phyloP scores from a whole-genome alignment of 495 filamentous ascomycete genomes.

The Penicillium verhagenii region DNA sequence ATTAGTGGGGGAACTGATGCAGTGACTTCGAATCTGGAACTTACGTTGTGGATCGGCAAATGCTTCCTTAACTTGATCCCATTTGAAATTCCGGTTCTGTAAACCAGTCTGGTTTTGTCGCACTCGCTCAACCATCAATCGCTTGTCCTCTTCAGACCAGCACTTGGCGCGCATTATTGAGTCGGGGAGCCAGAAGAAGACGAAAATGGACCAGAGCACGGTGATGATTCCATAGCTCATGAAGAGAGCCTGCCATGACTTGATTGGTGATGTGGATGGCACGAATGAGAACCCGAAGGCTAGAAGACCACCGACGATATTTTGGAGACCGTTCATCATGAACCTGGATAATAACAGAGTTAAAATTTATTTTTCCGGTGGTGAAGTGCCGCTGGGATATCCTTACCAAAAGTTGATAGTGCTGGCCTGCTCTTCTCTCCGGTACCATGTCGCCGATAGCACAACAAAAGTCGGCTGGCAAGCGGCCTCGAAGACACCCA shows the following conservation, averaged over 20 bases:
- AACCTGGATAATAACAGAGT: constrained; percentile 45
- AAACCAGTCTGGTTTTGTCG: constrained; percentile 52
- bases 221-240: constrained; percentile 53
- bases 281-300: constrained; percentile 57
- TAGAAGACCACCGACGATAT: constrained; percentile 52
- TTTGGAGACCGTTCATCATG: constrained; percentile 62
- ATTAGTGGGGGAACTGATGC: no score
- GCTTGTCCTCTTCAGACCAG: constrained; percentile 45
- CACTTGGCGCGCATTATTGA: constrained; percentile 45
- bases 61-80: constrained; percentile 40
- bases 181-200: constrained; percentile 45
- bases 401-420: constrained; percentile 64
- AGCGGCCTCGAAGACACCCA: constrained; percentile 66
- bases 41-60: constrained; percentile 15
- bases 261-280: constrained; percentile 32
- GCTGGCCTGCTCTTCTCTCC: constrained; percentile 60
- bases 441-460: constrained; percentile 67
- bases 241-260: constrained; percentile 57
- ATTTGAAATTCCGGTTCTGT: constrained; percentile 47
- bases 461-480: constrained; percentile 58
- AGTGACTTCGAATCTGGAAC: no score
- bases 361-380: no score
- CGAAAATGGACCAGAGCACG: constrained; percentile 46
- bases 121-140: constrained; percentile 45
- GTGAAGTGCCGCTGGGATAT: no score